Evolutionary conservation across 768 basidiomycete genomes (phyloP).

Genomic region (Lactarius akahatsu): DNA sequence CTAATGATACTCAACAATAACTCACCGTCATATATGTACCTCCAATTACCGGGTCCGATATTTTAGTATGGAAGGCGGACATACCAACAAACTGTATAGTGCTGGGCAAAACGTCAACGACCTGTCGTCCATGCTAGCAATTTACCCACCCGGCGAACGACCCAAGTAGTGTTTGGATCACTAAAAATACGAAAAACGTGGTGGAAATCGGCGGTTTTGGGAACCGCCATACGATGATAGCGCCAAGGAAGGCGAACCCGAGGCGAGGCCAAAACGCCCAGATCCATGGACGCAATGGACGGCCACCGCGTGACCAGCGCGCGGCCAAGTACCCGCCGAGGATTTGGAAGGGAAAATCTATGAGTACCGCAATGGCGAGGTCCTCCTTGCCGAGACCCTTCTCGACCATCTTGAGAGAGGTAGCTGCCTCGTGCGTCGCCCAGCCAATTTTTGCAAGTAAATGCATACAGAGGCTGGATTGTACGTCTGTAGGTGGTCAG

Average conservation of each 20-base stretch:
- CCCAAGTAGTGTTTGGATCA: constrained; percentile 77
- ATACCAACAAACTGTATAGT: constrained; percentile 99
- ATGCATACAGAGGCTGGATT: constrained; percentile 82
- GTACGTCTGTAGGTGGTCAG: constrained; percentile 63
- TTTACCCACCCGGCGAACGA: constrained; percentile 78
- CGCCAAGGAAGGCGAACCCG: constrained; percentile 65
- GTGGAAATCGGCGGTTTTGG: constrained; percentile 71
- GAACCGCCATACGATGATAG: constrained; percentile 80
- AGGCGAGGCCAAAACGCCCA: constrained; percentile 89
- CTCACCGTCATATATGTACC: constrained; percentile 99
- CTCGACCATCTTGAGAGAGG: constrained; percentile 91
- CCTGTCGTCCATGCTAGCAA: neutral
- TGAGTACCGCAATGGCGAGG: constrained; percentile 89
- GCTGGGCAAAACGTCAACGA: constrained; percentile 41
- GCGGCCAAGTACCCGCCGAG: constrained; percentile 92
- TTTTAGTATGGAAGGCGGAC: constrained; percentile 96
- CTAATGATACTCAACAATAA: constrained; percentile 11
- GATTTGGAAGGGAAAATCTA: constrained; percentile 98
- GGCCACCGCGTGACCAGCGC: constrained; percentile 81
- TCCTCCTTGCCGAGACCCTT: constrained; percentile 96
- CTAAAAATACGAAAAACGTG: constrained; percentile 77
- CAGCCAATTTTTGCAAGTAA: constrained; percentile 93
- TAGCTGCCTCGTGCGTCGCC: constrained; percentile 89
- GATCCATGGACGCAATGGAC: constrained; percentile 84
- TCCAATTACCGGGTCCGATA: constrained; percentile 95